Evolutionary conservation across 169 alveolate genomes (phyloP).

Genomic region (Condylostoma magnum): DNA sequence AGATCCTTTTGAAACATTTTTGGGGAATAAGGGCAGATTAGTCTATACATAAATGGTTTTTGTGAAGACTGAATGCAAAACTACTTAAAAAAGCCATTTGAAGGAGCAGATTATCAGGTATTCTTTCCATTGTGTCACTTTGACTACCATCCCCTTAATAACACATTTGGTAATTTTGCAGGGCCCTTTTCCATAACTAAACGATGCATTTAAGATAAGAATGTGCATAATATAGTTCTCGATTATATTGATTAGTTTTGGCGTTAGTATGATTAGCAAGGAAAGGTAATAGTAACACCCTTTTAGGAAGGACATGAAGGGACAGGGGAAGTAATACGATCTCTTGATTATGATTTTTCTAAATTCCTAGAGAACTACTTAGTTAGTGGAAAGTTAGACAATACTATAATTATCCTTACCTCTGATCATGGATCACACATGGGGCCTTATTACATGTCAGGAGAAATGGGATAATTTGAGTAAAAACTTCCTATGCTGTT

Average conservation of each 20-base stretch:
- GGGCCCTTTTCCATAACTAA: constrained; percentile 64
- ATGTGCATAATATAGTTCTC: constrained; percentile 47
- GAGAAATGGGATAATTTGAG: constrained; percentile 29
- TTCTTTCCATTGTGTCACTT: constrained; percentile 21
- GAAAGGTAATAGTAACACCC: constrained; percentile 46
- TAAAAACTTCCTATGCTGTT: constrained; percentile 22
- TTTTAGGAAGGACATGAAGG: constrained; percentile 70
- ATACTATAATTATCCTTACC: constrained; percentile 48
- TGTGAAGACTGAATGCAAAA: constrained; percentile 28
- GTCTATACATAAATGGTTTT: constrained; percentile 18
- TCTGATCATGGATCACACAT: constrained; percentile 68
- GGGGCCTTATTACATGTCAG: constrained; percentile 35
- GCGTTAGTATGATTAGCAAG: constrained; percentile 44
- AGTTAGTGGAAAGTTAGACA: constrained; percentile 39
- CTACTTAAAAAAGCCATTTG: background rate
- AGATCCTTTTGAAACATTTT: constrained; percentile 15
- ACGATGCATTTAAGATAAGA: constrained; percentile 59
- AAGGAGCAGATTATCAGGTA: constrained; percentile 6
- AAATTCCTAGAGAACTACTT: constrained; percentile 38
- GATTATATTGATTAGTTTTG: constrained; percentile 56
- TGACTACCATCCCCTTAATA: constrained; percentile 33
- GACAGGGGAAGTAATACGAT: constrained; percentile 58
- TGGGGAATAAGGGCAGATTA: constrained; percentile 1
- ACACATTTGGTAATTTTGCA: constrained; percentile 53
- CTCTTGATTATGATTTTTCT: constrained; percentile 44